Base-by-base conservation (phyloP, 345 rosid species). In the Geranium rotundifolium region DNA sequence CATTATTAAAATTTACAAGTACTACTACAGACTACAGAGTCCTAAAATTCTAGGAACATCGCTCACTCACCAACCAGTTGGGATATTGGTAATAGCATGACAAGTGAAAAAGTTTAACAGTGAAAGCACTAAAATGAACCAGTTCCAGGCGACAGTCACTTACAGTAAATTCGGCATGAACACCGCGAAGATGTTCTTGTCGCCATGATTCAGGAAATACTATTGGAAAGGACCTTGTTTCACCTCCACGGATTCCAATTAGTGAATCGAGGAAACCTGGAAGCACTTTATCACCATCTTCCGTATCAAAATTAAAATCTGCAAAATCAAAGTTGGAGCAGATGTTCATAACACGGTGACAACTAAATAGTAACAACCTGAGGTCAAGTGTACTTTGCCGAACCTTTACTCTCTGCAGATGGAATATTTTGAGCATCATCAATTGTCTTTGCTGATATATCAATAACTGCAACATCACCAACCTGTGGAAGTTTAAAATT, bases 231-330 rank as follows among this genome's bases (percentile, higher is more conserved):
- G 93, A 85, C 76, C 77, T 89, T 20, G 84, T 85, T 79, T 92
- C 88, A 16, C 91, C 91, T 56, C 67, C 81, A 74, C 59, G 67
- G n/a, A 92, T 85, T 55, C 93, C 95, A 18, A 83, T 67, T 63
- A 89, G 64, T 50, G 95, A 77, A 72, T 85, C 82, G 56, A 87
- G 85, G 72, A 92, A 92, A 57, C 98, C 96, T 59, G 95, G 90
- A 61, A 89, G 77, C 60, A 87, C 76, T 74, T 65, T 87, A 67
- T 92, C 84, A 55, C 86, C 91, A 55, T 85, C 89, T 74, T 92
- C 96, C 1, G 98, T 92, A 63, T 92, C 98, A 74, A 92, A 87
- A 63, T 87, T 80, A 73, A 84, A 92, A 31, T 85, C 98, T 92
- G 85, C 61, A 75, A 64, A 66, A 29, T 2, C n/a, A 34, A 34